phyloP scores from a whole-genome alignment of 2,329 filamentous ascomycete genomes.

The Teratosphaeria pseudoeucalypti region DNA sequence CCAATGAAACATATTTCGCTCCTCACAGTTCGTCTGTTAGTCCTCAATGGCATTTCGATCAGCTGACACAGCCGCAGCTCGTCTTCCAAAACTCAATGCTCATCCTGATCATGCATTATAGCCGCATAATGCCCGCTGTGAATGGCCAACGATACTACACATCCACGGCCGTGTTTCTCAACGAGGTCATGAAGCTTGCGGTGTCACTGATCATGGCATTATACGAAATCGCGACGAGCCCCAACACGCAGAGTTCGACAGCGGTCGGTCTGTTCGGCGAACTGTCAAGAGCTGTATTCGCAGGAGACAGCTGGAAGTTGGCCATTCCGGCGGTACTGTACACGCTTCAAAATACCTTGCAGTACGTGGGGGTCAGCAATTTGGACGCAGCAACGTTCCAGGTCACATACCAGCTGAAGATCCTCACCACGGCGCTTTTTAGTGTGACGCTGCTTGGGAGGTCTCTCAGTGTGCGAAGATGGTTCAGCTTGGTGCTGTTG shows the following conservation, averaged over 20 bases:
- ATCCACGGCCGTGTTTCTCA: slow-evolving; percentile 87
- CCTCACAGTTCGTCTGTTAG: slow-evolving; percentile 44
- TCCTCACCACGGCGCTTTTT: slow-evolving; percentile 80
- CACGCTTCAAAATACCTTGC: slow-evolving; percentile 84
- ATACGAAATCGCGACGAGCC: slow-evolving; percentile 73
- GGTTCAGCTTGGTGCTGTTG: slow-evolving; percentile 69
- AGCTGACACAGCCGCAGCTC: slow-evolving; percentile 42
- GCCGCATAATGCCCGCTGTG: slow-evolving; percentile 76
- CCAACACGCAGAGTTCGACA: slow-evolving; percentile 61
- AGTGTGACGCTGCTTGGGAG: slow-evolving; percentile 68
- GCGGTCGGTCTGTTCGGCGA: slow-evolving; percentile 54
- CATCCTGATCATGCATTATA: slow-evolving; percentile 86
- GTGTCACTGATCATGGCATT: slow-evolving; percentile 79
- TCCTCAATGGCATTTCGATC: neutral
- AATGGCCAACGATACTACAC: slow-evolving; percentile 83
- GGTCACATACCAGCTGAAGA: slow-evolving; percentile 88
- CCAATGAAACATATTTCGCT: slow-evolving; percentile 61
- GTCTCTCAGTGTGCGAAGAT: slow-evolving; percentile 60
- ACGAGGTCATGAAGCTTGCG: slow-evolving; percentile 81
- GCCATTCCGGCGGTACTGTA: slow-evolving; percentile 81
- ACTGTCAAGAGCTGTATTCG: slow-evolving; percentile 71
- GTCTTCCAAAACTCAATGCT: slow-evolving; percentile 71
- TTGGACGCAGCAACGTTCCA: slow-evolving; percentile 89
- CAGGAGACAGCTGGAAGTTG: slow-evolving; percentile 87
- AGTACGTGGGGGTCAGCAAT: slow-evolving; percentile 86